Conservation (phyloP, 306 rosid species). For the Dryas alaskensis region DNA sequence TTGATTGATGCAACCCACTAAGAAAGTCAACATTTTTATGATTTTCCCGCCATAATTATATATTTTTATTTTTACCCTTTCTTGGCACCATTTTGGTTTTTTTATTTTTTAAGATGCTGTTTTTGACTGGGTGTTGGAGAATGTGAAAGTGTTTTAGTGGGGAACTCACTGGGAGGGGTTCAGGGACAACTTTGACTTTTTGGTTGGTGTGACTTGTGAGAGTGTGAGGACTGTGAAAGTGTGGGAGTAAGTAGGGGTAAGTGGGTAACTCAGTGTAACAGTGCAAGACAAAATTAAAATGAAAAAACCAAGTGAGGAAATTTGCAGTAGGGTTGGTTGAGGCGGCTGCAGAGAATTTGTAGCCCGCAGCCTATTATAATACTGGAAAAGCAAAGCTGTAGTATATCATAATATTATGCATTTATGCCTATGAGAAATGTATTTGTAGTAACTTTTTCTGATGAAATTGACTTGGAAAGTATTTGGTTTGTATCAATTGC, state of each 20-base stretch:
- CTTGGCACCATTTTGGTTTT: slow-evolving; percentile 26
- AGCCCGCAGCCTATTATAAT: slow-evolving; percentile 60
- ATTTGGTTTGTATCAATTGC: slow-evolving; percentile 26
- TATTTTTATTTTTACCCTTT: slow-evolving; percentile 33
- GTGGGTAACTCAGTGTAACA: not conserved
- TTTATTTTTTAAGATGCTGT: slow-evolving; percentile 7
- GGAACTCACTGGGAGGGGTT: not conserved
- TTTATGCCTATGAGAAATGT: not conserved
- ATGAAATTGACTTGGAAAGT: not conserved
- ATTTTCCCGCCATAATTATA: slow-evolving; percentile 33
- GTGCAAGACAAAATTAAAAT: not conserved
- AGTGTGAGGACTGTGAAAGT: not conserved
- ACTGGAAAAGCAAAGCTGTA: slow-evolving; percentile 27
- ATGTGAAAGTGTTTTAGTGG: slow-evolving; percentile 23
- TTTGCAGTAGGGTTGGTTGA: slow-evolving; percentile 46
- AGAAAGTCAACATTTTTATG: not conserved
- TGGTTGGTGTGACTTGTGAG: slow-evolving; percentile 28
- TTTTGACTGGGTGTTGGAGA: slow-evolving; percentile 42
- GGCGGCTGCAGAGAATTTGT: slow-evolving; percentile 54
- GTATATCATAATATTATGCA: slow-evolving; percentile 17
- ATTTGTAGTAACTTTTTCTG: slow-evolving; percentile 10
- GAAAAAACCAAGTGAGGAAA: not conserved
- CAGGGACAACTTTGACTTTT: slow-evolving; percentile 3
- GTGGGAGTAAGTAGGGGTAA: slow-evolving; percentile 22
- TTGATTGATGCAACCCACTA: slow-evolving; percentile 18